Conservation (phyloP, 306 rosid species). For the Acacia melanoxylon region DNA sequence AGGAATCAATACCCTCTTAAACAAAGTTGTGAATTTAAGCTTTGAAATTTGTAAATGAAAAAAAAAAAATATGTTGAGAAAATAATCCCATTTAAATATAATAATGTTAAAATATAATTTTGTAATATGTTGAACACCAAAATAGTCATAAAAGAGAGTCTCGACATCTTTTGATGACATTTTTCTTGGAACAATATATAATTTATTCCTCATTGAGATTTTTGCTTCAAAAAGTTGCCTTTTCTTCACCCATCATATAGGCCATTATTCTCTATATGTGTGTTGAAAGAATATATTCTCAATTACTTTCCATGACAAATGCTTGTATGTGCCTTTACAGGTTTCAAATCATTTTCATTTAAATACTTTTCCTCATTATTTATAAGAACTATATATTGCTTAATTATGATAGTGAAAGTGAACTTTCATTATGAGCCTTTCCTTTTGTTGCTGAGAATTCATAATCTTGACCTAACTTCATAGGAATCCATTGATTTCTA, state of each 20-base stretch:
- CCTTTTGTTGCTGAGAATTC: neutral
- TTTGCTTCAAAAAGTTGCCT: neutral
- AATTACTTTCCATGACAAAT: neutral
- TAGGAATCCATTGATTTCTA: neutral
- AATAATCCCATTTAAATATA: too few species aligned
- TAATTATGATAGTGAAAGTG: neutral
- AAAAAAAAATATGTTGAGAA: too few species aligned
- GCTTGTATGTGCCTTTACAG: neutral
- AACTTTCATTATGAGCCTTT: neutral
- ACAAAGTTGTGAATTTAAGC: neutral
- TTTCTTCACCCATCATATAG: neutral
- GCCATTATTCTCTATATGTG: neutral
- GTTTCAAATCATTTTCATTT: neutral
- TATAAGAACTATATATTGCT: neutral
- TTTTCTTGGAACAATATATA: neutral
- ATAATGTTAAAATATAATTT: too few species aligned
- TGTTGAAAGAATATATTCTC: neutral
- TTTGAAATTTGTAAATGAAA: neutral
- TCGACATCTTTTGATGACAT: neutral
- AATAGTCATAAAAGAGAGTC: neutral
- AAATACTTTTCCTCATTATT: neutral
- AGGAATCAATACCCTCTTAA: too few species aligned
- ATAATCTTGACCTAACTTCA: neutral
- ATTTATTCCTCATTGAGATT: neutral
- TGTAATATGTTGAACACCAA: neutral